Conservation (phyloP, 441 rosid genomes). For the Kokia cookei region DNA sequence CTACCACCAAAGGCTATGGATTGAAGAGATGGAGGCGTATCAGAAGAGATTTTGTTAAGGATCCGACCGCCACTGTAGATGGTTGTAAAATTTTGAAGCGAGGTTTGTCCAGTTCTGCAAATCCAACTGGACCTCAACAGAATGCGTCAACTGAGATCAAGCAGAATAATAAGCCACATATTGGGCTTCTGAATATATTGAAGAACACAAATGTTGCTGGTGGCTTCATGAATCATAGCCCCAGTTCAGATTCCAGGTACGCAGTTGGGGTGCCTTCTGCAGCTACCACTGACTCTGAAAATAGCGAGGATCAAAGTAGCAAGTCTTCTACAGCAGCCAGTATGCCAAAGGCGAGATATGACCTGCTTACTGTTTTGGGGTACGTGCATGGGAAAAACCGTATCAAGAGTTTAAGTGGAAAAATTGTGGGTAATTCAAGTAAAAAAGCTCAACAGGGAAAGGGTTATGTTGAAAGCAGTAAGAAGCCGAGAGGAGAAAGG, state of each 20-base stretch:
- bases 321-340: constrained; percentile 80
- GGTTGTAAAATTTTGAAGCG: constrained; percentile 48
- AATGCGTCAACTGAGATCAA: constrained; percentile 25
- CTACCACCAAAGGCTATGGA: constrained; percentile 47
- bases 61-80: constrained; percentile 31
- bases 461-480: constrained; percentile 43
- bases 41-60: constrained; percentile 48
- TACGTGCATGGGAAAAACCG: constrained; percentile 39
- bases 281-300: constrained; percentile 57
- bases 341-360: constrained; percentile 45
- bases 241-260: constrained; percentile 45
- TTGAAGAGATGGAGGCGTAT: constrained; percentile 72
- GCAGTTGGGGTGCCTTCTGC: constrained; percentile 39
- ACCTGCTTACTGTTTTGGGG: constrained; percentile 30
- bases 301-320: constrained; percentile 68
- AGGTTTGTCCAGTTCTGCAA: constrained; percentile 33
- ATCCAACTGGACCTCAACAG: constrained; percentile 3
- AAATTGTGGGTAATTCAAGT: constrained; percentile 32
- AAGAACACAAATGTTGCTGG: constrained; percentile 23
- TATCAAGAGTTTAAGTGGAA: constrained; percentile 39
- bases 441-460: constrained; percentile 45
- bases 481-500: constrained; percentile 78
- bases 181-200: constrained; percentile 30
- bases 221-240: constrained; percentile 27
- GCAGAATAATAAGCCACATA: constrained; percentile 36